Evolutionary conservation across 2,329 filamentous ascomycete species (phyloP).

Genomic region (Apiospora koreana): DNA sequence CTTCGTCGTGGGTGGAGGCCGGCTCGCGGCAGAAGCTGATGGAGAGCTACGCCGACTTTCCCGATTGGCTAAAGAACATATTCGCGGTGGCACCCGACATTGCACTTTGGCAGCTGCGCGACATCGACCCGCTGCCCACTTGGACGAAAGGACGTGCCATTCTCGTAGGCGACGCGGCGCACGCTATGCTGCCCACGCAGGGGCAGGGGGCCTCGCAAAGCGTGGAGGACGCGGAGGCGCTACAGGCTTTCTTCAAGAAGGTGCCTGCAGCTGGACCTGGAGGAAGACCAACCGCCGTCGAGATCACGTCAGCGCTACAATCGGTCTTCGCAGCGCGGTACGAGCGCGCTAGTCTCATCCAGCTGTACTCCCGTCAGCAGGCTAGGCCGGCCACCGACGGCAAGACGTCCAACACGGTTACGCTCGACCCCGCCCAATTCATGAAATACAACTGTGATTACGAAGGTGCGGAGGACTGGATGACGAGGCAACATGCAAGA

Average conservation of each 20-base stretch:
- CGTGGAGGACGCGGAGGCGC: slow-evolving; percentile 41
- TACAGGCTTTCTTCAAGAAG: slow-evolving; percentile 30
- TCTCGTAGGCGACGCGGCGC: slow-evolving; percentile 19
- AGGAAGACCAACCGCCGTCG: slow-evolving; percentile 7
- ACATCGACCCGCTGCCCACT: slow-evolving; percentile 40
- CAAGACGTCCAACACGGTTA: slow-evolving; percentile 30
- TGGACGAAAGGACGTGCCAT: slow-evolving; percentile 33
- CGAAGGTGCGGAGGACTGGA: slow-evolving; percentile 35
- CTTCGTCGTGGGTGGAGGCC: slow-evolving; percentile 40
- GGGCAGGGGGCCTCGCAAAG: slow-evolving; percentile 42
- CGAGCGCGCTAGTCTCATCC: slow-evolving; percentile 40
- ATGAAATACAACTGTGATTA: slow-evolving; percentile 43
- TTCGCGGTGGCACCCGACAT: slow-evolving; percentile 34
- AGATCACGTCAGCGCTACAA: slow-evolving; percentile 23
- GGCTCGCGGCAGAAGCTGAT: slow-evolving; percentile 38
- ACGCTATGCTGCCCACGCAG: slow-evolving; percentile 36
- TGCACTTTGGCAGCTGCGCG: slow-evolving; percentile 46
- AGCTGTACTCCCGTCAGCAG: slow-evolving; percentile 41
- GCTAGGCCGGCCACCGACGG: slow-evolving; percentile 38
- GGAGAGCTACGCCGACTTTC: slow-evolving; percentile 42
- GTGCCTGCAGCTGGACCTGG: slow-evolving; percentile 13
- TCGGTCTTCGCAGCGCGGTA: slow-evolving; percentile 30
- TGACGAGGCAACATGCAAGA: neutral
- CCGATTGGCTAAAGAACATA: slow-evolving; percentile 37
- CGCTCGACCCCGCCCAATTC: slow-evolving; percentile 38